Evolutionary conservation across 164 flowering plant genomes (phyloP).

Genomic region (Magnolia sinica): DNA sequence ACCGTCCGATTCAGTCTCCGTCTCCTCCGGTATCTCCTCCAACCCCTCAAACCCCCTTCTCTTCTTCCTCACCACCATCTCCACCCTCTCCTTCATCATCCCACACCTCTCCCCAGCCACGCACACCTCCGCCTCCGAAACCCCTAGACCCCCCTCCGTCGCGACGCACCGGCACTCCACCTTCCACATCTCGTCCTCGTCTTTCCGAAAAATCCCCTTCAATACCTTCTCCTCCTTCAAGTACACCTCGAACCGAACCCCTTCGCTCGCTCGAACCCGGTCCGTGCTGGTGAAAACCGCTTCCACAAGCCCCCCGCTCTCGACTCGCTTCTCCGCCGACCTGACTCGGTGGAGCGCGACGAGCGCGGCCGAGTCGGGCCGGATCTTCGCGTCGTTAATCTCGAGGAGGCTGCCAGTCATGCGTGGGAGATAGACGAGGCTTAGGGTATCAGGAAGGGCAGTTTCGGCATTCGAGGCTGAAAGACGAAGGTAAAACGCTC

Average conservation of each 20-base stretch:
- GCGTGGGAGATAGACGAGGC: conserved; percentile 61
- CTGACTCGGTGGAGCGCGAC: conserved; percentile 52
- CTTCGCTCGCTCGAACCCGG: conserved; percentile 43
- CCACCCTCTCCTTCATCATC: conserved; percentile 44
- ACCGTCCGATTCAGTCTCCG: conserved; percentile 32
- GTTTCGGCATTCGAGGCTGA: conserved; percentile 13
- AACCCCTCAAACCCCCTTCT: conserved; percentile 19
- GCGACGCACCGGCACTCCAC: conserved; percentile 40
- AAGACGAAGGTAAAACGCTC: conserved; percentile 38
- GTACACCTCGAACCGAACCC: conserved; percentile 59
- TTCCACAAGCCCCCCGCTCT: background rate
- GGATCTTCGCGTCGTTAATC: conserved; percentile 39
- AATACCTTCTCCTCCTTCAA: conserved; percentile 49
- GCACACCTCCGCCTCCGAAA: conserved; percentile 40
- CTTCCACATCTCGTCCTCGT: conserved; percentile 39
- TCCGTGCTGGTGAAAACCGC: conserved; percentile 45
- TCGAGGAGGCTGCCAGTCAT: conserved; percentile 37
- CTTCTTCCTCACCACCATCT: conserved; percentile 33
- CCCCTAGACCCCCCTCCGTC: conserved; percentile 27
- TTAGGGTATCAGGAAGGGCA: conserved; percentile 39
- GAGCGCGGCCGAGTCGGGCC: conserved; percentile 50
- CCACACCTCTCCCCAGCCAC: conserved; percentile 47
- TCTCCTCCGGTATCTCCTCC: conserved; percentile 80
- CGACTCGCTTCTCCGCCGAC: background rate
- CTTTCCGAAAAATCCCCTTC: conserved; percentile 47